Conservation (phyloP, 352 stramenopile species). For the Phytophthora ohioensis region DNA sequence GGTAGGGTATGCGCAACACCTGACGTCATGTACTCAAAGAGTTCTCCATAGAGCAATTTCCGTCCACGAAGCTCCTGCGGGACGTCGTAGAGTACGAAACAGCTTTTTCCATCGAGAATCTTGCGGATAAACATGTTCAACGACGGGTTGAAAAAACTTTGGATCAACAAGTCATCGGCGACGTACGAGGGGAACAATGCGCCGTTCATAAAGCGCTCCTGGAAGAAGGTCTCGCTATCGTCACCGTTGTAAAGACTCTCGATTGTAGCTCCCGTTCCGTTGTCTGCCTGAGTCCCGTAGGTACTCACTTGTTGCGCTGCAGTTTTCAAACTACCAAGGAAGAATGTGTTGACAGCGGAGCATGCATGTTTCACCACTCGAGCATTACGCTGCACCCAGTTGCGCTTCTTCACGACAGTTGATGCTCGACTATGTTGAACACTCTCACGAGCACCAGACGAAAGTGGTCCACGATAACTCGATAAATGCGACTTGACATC, state of each 20-base stretch:
- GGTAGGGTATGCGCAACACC: constrained; percentile 76
- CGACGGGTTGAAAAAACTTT: constrained; percentile 90
- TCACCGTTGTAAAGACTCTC: constrained; percentile 48
- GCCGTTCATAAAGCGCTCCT: constrained; percentile 88
- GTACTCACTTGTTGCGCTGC: constrained; percentile 60
- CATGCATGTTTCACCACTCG: constrained; percentile 40
- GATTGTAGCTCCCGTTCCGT: constrained; percentile 18
- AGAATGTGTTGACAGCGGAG: constrained; percentile 63
- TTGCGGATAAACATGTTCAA: constrained; percentile 87
- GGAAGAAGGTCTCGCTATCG: constrained; percentile 86
- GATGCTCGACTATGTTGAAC: constrained; percentile 34
- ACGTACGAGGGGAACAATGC: constrained; percentile 85
- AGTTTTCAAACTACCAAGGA: constrained; percentile 68
- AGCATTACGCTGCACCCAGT: constrained; percentile 56
- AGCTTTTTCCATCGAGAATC: constrained; percentile 87
- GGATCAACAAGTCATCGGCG: constrained; percentile 83
- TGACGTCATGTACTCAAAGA: constrained; percentile 84
- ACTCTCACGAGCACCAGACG: constrained; percentile 31
- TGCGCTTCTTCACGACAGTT: constrained; percentile 47
- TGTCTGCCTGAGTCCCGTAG: constrained; percentile 36
- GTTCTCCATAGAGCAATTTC: constrained; percentile 67
- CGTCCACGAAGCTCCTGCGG: constrained; percentile 60
- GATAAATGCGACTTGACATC: constrained; percentile 35
- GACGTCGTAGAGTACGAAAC: constrained; percentile 86
- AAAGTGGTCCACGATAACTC: constrained; percentile 29